Base-by-base conservation (phyloP, 164 flowering plant species). In the Aristolochia contorta region DNA sequence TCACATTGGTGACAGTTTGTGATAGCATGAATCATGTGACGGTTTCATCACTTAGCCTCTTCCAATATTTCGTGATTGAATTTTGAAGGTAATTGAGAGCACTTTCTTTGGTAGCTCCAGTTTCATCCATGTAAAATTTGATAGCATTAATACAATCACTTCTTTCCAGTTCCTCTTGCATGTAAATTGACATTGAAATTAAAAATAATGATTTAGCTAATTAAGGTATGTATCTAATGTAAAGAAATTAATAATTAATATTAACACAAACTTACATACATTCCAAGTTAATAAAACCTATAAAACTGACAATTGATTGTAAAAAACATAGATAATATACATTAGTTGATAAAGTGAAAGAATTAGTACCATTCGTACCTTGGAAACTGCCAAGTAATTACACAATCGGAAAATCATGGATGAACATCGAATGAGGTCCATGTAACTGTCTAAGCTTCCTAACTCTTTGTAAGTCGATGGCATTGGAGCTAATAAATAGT, bases 351-450 rank as follows among this genome's bases (percentile, higher is more conserved):
- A 2, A 5, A 27, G 30, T 27, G 30, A 27, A 27, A 27, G 2
- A 2, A 27, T 27, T 27, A n/a, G n/a, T n/a, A 27, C 5, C 30
- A 27, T 27, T 27, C 20, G 27, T 43, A 78, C 79, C 59, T 70
- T 32, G 5, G 71, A 70, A 55, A 75, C 72, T 45, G 67, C 80
- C 5, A 74, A 67, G 50, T 79, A 77, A 37, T 79, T 76, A 61
- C 61, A 68, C 6, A 79, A 80, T 12, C 83, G 75, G 43, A 79
- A 52, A 20, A 79, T 67, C 32, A 76, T 56, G 3, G 83, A 70
- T 0, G 72, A 50, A 32, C 60, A 56, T 18, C 50, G 32, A 6
- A 72, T 45, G 24, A 74, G 68, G 33, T 69, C 57, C 18, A 54
- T 68, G 27, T 53, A 45, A 54, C 47, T 47, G 3, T 66, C 37